Percentiles rank a stretch among this genome's conserved stretches.
Conservation (phyloP, 352 stramenopile genomes). For the Phytophthora sp. region DNA sequence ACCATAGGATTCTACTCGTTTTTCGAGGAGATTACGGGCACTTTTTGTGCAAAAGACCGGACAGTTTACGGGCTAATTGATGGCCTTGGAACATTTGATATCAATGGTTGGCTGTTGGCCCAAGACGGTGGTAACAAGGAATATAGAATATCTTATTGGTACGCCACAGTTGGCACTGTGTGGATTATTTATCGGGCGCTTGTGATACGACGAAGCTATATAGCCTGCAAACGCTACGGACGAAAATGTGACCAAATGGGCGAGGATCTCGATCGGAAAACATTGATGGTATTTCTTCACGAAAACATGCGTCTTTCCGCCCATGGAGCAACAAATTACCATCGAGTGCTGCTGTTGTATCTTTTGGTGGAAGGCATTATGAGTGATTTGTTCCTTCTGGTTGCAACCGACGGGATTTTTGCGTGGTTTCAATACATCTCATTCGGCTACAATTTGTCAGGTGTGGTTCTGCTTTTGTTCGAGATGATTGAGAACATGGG, state of each 20-base stretch:
- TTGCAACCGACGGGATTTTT: constrained; percentile 23
- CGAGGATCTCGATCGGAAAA: constrained; percentile 1
- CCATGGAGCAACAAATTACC: constrained; percentile 18
- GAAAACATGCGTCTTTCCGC: constrained; percentile 17
- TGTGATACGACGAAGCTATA: constrained; percentile 16
- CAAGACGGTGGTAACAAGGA: neutral
- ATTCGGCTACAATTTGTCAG: constrained; percentile 34
- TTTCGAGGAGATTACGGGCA: constrained; percentile 14
- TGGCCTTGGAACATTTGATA: constrained; percentile 16
- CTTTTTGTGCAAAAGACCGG: constrained; percentile 11
- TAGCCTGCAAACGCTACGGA: constrained; percentile 12
- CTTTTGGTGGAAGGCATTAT: constrained; percentile 29
- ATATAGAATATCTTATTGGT: constrained; percentile 22
- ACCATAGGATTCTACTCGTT: constrained; percentile 25
- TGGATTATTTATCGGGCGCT: constrained; percentile 16
- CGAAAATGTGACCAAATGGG: constrained; percentile 7
- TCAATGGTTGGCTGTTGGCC: constrained; percentile 13
- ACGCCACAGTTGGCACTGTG: neutral
- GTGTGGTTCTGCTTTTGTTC: constrained; percentile 12
- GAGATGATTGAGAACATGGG: constrained; percentile 22
- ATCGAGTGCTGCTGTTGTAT: constrained; percentile 21
- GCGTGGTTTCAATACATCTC: constrained; percentile 33
- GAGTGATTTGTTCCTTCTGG: constrained; percentile 29
- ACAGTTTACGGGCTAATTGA: constrained; percentile 14
- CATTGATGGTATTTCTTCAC: constrained; percentile 14